Base-by-base conservation (phyloP, 306 rosid species). In the Argentina anserina region DNA sequence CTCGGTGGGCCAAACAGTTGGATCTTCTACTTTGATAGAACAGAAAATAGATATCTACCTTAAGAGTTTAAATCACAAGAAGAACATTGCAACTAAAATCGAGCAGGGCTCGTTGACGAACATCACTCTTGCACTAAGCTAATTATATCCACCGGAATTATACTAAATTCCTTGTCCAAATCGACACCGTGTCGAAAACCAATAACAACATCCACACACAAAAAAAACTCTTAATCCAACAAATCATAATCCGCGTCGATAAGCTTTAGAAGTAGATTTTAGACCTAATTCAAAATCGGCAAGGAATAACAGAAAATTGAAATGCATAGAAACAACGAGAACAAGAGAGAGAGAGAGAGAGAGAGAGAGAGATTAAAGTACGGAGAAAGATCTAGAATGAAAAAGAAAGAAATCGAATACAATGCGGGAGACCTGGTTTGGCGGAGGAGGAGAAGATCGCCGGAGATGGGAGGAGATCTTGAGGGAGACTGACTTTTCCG, bases 401-500 rank as follows among this genome's bases (percentile, higher is more conserved):
- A n/a, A 6, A 55, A 55, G 63, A 78, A 75, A 63, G 14, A 36
- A 21, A 18, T 55, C 18, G 75, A 74, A 41, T 8, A 69, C 34
- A 36, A 47, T 55, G 63, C 14, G 71, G 47, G 28, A 18, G 41
- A 88, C 92, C 84, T 78, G 50, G n/a, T 15, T 84, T 80, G 83
- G 65, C 47, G 66, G 79, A 56, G 66, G 79, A 56, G 69, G 76
- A 70, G 78, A 72, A 12, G 75, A 75, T 86, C 94, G 13, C 81
- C 55, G 62, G 84, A 64, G 90, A 79, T 33, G 81, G 75, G 59
- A 79, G 84, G 79, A 83, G 87, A 84, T 86, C 93, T 72, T 86
- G 87, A 20, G 90, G 89, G 36, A 88, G 87, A 84, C 82, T 82
- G 75, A 82, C 62, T 71, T 84, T 82, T 69, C 80, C 85, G 76